Evolutionary conservation across 768 basidiomycete genomes (phyloP), one percentile per base, ranked within the genome.

Genomic region (Neoboletus subvelutipes): DNA sequence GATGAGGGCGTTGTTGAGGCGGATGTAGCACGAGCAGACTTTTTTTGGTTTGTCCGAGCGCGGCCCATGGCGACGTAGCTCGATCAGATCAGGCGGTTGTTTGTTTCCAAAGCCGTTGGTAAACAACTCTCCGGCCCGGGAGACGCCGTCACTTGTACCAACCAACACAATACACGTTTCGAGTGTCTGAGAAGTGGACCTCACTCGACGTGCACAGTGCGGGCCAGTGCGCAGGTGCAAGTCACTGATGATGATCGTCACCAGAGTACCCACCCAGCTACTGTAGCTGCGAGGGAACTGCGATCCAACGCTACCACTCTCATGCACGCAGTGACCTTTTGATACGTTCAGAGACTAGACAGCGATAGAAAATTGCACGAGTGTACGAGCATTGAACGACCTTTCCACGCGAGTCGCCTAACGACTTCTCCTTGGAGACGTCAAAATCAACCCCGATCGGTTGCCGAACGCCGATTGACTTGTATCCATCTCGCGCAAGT

Each of bases 61-160:
- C 83, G 80, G 41, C 80, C 85, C 85, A 87, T 87, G 39, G 18
- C 36, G 24, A 29, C 20, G 20, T 13, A 17, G 29, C n/a, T 41
- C 45, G 53, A 62, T 55, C 48, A 43, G 28, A 46, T 49, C 42
- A 57, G 42, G 51, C 33, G 52, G 58, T 64, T 60, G 63, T 64
- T 64, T 64, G 63, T 41, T 60, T 60, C 55, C 31, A 37, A 58
- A 48, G 58, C 45, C 22, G n/a, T 47, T 52, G 56, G 49, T 28
- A 64, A 64, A 64, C 56, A 55, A 36, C 20, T 15, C 45, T 15
- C 37, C 41, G 33, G 43, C 37, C 37, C 48, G 46, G 26, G n/a
- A 33, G 4, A 17, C 7, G 18, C 48, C 42, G 26, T 18, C 15
- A 9, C 17, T 45, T 17, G 6, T 15, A 22, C 11, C 9, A 36